phyloP scores from a whole-genome alignment of 106 monocot genomes.

The Ottelia alismoides region DNA sequence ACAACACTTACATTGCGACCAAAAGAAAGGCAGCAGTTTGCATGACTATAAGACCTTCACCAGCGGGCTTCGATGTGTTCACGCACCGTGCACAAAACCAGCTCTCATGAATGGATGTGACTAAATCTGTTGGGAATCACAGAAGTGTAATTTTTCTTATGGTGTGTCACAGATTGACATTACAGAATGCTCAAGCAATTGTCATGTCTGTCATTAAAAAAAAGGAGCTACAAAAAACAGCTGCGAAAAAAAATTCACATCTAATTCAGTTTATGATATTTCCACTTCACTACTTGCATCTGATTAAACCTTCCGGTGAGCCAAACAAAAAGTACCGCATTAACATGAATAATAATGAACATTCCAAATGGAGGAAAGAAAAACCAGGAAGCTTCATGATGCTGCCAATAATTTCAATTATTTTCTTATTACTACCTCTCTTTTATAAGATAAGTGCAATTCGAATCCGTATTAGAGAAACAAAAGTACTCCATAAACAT shows the following conservation, averaged over 20 bases:
- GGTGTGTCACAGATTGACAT: background rate
- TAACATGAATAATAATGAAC: too few species aligned
- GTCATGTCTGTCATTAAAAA: background rate
- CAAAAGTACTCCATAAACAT: too few species aligned
- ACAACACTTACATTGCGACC: slow-evolving; percentile 87
- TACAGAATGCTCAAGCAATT: background rate
- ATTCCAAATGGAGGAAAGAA: too few species aligned
- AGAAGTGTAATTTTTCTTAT: background rate
- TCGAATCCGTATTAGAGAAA: too few species aligned
- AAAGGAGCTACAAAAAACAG: background rate
- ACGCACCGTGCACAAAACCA: slow-evolving; percentile 88
- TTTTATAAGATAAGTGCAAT: too few species aligned
- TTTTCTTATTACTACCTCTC: too few species aligned
- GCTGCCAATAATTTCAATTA: too few species aligned
- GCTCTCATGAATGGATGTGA: slow-evolving; percentile 88
- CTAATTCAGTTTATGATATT: too few species aligned
- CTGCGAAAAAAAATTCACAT: too few species aligned
- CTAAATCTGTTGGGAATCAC: slow-evolving; percentile 66
- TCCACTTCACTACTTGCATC: background rate
- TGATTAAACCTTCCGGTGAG: background rate
- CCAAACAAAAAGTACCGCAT: too few species aligned
- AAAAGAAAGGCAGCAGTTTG: slow-evolving; percentile 57
- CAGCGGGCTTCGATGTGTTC: slow-evolving; percentile 63
- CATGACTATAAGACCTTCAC: slow-evolving; percentile 89
- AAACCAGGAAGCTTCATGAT: too few species aligned